Evolutionary conservation across 2,329 filamentous ascomycete species (phyloP).

Genomic region (Claviceps sp.): DNA sequence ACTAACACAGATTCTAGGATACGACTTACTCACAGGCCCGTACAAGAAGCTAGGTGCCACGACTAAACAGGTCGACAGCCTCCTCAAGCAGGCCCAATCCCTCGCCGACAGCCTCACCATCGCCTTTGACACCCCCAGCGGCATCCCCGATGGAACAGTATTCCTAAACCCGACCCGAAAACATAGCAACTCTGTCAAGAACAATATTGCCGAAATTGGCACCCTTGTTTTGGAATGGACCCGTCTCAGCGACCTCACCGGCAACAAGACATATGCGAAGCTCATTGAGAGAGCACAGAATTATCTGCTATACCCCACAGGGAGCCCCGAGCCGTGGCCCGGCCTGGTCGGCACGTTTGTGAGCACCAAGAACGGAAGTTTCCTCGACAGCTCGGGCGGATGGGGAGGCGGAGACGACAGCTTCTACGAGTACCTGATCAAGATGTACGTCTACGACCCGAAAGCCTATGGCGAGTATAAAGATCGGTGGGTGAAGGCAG

Average conservation of each 20-base stretch:
- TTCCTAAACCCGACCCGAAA: constrained; percentile 39
- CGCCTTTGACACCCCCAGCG: constrained; percentile 64
- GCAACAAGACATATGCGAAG: constrained; percentile 49
- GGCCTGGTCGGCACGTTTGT: constrained; percentile 61
- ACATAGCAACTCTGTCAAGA: constrained; percentile 39
- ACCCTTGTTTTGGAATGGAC: constrained; percentile 79
- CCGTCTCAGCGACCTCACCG: constrained; percentile 61
- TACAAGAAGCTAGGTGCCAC: constrained; percentile 34
- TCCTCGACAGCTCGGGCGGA: constrained; percentile 53
- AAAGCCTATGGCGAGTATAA: constrained; percentile 49
- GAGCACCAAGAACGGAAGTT: constrained; percentile 49
- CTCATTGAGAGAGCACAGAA: constrained; percentile 55
- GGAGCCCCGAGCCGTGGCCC: constrained; percentile 56
- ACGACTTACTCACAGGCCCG: constrained; percentile 61
- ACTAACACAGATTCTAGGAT: constrained; percentile 26
- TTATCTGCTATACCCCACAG: constrained; percentile 51
- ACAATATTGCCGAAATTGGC: constrained; percentile 64
- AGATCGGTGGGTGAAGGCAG: constrained; percentile 63
- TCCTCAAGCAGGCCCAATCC: constrained; percentile 53
- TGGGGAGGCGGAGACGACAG: constrained; percentile 70
- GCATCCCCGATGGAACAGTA: constrained; percentile 60
- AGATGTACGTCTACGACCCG: constrained; percentile 76
- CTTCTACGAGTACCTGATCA: constrained; percentile 84
- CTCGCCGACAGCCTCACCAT: constrained; percentile 63
- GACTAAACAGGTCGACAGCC: constrained; percentile 34